Evolutionary conservation across 768 basidiomycete species (phyloP), one percentile per base, ranked within the genome.

Genomic region (Lactarius akahatsu): DNA sequence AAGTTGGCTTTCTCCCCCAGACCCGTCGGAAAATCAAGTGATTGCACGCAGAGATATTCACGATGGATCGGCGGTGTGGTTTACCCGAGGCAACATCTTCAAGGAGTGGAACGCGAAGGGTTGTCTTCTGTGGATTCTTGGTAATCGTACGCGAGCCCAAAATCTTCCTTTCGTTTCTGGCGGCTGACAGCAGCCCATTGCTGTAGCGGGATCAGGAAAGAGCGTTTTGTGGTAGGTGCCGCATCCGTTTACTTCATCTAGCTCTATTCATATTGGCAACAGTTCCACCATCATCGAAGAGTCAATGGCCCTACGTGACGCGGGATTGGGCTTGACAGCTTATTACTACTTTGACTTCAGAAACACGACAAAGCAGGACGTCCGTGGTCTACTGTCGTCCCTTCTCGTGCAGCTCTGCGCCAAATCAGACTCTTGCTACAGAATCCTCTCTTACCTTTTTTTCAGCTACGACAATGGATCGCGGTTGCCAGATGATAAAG

Each of bases 1-100:
- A 4, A 26, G 30, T 26, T 64, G 63, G 63, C 63, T 64, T 30
- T 57, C 63, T 10, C 63, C 63, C 3, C 63, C 63, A 28, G 23
- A 64, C 34, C 55, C 63, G 16, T 64, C 63, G 4, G 34, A 40
- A 52, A 64, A 64, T 34, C 63, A 64, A 15, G 57, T 57, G 38
- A 58, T 34, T 9, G 57, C 57, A 0, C 9, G 32, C 30, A 18
- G 3, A 1, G 2, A 2, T 45, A 8, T 30, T 18, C 28, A 23
- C n/a, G 54, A 30, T 1, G 41, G 63, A 15, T 47, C 63, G 11
- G 28, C 56, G 1, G 13, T n/a, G 8, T 64, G 63, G 63, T 36
- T 64, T 18, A 43, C 15, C 3, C 41, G n/a, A 20, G 32, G 57
- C 15, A 6, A 0, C 11, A 43, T 0, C 4, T 64, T 57, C 13